Evolutionary conservation across 352 stramenopile genomes (phyloP), one percentile per base, ranked within the genome.

Genomic region (Pythium oligandrum): DNA sequence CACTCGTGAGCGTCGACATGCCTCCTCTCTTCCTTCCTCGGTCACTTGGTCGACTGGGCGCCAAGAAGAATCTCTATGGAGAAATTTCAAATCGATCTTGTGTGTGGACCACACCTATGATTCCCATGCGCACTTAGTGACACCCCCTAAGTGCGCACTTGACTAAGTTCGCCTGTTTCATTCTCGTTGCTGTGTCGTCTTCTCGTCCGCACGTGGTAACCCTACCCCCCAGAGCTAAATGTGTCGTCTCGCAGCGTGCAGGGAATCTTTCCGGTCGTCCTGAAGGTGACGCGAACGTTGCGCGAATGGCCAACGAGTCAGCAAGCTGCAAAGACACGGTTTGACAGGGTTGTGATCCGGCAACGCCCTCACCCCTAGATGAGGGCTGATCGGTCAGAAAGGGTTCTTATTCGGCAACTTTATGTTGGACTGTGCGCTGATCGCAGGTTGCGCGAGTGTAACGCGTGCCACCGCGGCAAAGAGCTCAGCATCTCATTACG

Each of bases 1-100:
- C 65, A 63, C 81, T 92, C 48, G 83, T 94, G 44, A 94, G 66
- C 33, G 83, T 92, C 63, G 81, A 92, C 83, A 94, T 93, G 40
- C 4, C 65, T 4, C 40, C 57, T 8, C 39, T 61, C 26, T 48
- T 6, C 38, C 47, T 47, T 1, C 34, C 9, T 53, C 9, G 34
- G 43, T 47, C 40, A 30, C 31, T 56, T 37, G 38, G 10, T 42
- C 32, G 10, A 26, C 17, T 26, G 17, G 17, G 17, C 17, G 17
- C 17, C 17, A 26, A 26, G 17, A 26, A 26, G 17, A 26, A 26
- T 26, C 17, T 26, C 17, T 0, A 26, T 26, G 17, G 17, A 26
- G 17, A 26, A 26, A 26, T 26, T 45, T 52, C 40, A 57, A 61
- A 68, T n/a, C 52, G 48, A 68, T 68, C 56, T 68, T 68, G 46